A percentile compares a stretch with the other conserved stretches of the same genome.
Conservation (phyloP, 1,284 basidiomycete genomes). For the Mycosarcoma maydis region DNA sequence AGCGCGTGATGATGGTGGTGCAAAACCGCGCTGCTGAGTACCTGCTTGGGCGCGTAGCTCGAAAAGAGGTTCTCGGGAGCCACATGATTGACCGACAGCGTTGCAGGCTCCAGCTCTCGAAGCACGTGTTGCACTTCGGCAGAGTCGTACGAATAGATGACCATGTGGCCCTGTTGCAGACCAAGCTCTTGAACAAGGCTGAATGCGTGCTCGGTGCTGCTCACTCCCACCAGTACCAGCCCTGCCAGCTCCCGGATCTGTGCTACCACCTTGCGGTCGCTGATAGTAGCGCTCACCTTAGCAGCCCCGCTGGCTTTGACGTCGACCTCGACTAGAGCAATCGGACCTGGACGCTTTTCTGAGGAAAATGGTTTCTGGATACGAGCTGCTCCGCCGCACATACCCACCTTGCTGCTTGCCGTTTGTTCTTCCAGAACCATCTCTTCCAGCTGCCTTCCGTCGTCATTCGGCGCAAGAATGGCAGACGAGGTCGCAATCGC, state of each 20-base stretch:
- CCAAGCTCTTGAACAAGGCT: constrained; percentile 7
- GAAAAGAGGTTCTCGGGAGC: constrained; percentile 26
- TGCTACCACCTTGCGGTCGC: constrained; percentile 4
- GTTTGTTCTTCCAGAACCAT: constrained; percentile 2
- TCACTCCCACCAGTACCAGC: constrained; percentile 16
- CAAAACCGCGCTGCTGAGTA: neutral
- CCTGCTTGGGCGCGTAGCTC: constrained; percentile 14
- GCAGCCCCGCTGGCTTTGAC: constrained; percentile 5
- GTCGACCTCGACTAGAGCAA: constrained; percentile 14
- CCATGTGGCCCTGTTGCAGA: constrained; percentile 12
- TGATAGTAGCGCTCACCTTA: constrained; percentile 13
- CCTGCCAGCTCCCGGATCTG: constrained; percentile 12
- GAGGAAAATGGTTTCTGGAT: constrained; percentile 19
- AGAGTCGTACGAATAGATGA: constrained; percentile 16
- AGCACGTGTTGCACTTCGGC: constrained; percentile 17
- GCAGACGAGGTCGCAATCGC: constrained; percentile 14
- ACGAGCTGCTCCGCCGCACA: constrained; percentile 2
- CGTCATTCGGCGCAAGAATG: constrained; percentile 9
- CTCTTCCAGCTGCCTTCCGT: constrained; percentile 11
- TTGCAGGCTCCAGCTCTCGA: constrained; percentile 11
- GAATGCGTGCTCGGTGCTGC: constrained; percentile 24
- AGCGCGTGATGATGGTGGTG: constrained; percentile 3
- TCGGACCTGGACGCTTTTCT: constrained; percentile 7
- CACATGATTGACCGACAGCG: constrained; percentile 19
- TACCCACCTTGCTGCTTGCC: constrained; percentile 1